Percentiles rank a stretch among this genome's conserved stretches.
phyloP scores from a whole-genome alignment of 495 filamentous ascomycete species.

The Clohesyomyces aquaticus region DNA sequence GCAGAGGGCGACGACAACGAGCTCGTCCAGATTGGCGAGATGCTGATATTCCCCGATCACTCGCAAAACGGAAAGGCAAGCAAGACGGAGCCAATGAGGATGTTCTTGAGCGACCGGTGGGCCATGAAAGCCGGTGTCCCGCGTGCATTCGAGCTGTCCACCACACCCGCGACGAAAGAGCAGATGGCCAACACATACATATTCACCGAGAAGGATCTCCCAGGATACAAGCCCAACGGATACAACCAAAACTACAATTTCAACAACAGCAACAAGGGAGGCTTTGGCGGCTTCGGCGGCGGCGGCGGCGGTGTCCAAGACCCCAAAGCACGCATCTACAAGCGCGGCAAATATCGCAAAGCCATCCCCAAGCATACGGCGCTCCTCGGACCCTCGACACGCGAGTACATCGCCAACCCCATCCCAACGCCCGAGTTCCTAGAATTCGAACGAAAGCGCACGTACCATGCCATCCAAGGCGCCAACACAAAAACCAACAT shows the following conservation, averaged over 20 bases:
- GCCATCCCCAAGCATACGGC: constrained; percentile 83
- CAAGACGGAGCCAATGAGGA: constrained; percentile 6
- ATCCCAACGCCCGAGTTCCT: constrained; percentile 74
- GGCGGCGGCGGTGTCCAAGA: constrained; percentile 24
- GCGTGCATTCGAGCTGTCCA: constrained; percentile 49
- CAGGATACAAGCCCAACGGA: constrained; percentile 59
- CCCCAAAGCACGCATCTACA: constrained; percentile 33
- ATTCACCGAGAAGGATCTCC: constrained; percentile 89
- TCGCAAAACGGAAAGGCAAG: constrained; percentile 34
- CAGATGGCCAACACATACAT: constrained; percentile 74
- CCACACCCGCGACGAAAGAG: constrained; percentile 1
- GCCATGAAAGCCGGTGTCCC: constrained; percentile 15
- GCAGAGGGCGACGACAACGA: constrained; percentile 63
- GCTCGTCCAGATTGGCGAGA: constrained; percentile 72
- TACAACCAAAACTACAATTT: constrained; percentile 11
- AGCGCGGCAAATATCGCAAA: constrained; percentile 37
- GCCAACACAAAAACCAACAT: constrained; percentile 37
- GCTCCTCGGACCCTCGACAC: constrained; percentile 69
- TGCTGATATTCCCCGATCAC: constrained; percentile 65
- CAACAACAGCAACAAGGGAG: too few species aligned
- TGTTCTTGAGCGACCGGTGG: constrained; percentile 26
- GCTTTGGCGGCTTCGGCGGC: constrained; percentile 5
- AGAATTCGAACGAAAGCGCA: constrained; percentile 61
- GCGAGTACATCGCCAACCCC: constrained; percentile 78
- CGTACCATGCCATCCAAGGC: constrained; percentile 50